Evolutionary conservation across 345 rosid genomes (phyloP), one percentile per base, ranked within the genome.

Genomic region (Triadica sebifera): DNA sequence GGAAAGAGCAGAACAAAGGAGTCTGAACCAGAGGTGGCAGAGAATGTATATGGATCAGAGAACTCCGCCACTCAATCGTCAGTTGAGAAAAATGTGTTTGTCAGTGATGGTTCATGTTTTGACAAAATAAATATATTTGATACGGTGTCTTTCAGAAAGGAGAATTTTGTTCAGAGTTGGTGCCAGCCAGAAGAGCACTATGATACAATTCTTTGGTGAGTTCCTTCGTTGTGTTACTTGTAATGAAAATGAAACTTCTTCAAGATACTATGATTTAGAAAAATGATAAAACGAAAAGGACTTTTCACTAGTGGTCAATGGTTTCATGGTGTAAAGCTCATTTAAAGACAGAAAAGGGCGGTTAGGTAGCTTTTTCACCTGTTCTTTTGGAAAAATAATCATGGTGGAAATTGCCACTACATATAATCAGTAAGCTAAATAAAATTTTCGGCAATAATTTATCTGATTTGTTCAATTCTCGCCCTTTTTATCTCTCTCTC

Each of bases 131-230:
- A 84, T 80, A 82, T 95, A 61, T 80, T 65, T 74, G 81, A 84
- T 70, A 69, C 87, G 39, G 94, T 95, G 51, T 88, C 94, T 20
- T 95, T 95, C 76, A 85, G 60, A 73, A 83, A 81, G 74, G 98
- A 93, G 82, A 93, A 95, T 83, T 89, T 95, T 74, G 93, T 89
- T 67, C 78, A 75, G 8, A 82, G 87, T 71, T 84, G 37, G 69
- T 68, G 51, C 73, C 75, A 76, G 38, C 80, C 67, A 4, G 83
- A 77, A 43, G 84, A 83, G 79, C 79, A 71, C 12, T 93, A 88
- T 83, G 94, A 95, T 81, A 88, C 97, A 51, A 93, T 95, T 81
- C 83, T 90, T 46, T 91, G 99, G 98, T 93, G 76, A 82, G 79
- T 76, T 52, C 15, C 49, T 34, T 2, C 24, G 60, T n/a, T 47